phyloP scores from a whole-genome alignment of 768 basidiomycete species.

The Trametes villosa region DNA sequence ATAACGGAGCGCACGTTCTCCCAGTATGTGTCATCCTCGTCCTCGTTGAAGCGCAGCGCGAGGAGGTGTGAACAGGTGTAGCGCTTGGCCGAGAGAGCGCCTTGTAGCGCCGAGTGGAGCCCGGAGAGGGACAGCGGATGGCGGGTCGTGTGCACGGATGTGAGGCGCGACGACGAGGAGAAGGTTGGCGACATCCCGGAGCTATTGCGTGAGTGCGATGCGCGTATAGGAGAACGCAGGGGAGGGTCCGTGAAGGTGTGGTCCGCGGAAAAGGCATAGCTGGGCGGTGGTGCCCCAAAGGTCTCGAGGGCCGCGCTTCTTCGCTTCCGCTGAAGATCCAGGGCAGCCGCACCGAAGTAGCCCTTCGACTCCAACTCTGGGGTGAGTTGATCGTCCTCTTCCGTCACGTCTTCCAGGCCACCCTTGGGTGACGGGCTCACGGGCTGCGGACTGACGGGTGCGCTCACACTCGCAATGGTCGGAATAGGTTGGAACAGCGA shows the following conservation, averaged over 20 bases:
- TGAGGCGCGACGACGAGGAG: conserved; percentile 59
- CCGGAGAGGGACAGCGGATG: conserved; percentile 73
- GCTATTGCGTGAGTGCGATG: conserved; percentile 10
- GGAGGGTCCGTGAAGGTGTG: conserved; percentile 7
- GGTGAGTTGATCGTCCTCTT: conserved; percentile 39
- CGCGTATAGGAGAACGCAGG: conserved; percentile 17
- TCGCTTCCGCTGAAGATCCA: conserved; percentile 61
- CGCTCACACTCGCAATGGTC: conserved; percentile 41
- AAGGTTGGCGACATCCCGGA: conserved; percentile 22
- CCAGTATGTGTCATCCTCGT: conserved; percentile 81
- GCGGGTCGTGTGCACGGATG: conserved; percentile 58
- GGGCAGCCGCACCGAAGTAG: conserved; percentile 64
- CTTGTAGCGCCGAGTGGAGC: conserved; percentile 61
- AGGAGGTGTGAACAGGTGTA: conserved; percentile 82
- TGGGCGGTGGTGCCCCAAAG: conserved; percentile 44
- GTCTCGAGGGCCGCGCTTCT: conserved; percentile 53
- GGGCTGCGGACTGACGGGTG: conserved; percentile 42
- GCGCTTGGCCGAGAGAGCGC: conserved; percentile 71
- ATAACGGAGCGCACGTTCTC: conserved; percentile 82
- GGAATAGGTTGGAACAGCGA: conserved; percentile 43
- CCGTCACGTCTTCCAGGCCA: conserved; percentile 42
- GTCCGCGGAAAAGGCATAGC: conserved; percentile 23
- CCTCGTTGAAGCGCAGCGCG: conserved; percentile 69
- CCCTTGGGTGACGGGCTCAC: conserved; percentile 7
- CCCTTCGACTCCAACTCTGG: conserved; percentile 29